Conservation (phyloP, 2,329 filamentous ascomycete genomes). For the Penicillium crustosum region DNA sequence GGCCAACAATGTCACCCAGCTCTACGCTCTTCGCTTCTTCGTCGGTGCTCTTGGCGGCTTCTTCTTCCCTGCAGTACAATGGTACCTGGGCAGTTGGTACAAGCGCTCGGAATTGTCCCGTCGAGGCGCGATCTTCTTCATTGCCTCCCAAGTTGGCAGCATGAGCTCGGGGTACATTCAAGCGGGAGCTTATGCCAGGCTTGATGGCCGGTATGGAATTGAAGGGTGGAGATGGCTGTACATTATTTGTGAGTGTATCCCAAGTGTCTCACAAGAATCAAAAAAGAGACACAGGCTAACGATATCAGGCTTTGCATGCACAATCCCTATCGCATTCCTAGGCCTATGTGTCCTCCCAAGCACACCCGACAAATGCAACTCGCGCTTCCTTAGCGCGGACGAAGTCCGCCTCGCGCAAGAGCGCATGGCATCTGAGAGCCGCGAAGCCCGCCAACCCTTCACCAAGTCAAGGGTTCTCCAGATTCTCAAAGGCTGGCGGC, state of each 20-base stretch:
- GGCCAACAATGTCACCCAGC: conserved; percentile 23
- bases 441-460: conserved; percentile 21
- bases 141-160: conserved; percentile 25
- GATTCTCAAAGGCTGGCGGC: conserved; percentile 20
- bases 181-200: conserved; percentile 21
- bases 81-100: conserved; percentile 27
- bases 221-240: conserved; percentile 23
- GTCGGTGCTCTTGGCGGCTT: conserved; percentile 35
- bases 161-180: conserved; percentile 28
- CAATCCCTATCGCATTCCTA: conserved; percentile 24
- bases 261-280: neutral
- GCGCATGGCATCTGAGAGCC: conserved; percentile 24
- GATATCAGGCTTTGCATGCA: conserved; percentile 21
- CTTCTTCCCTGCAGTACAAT: conserved; percentile 32
- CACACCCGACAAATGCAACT: conserved; percentile 24
- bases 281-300: neutral
- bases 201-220: conserved; percentile 19
- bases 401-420: conserved; percentile 22
- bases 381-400: conserved; percentile 16
- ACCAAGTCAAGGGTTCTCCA: conserved; percentile 12
- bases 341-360: conserved; percentile 23
- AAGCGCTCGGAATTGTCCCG: conserved; percentile 24
- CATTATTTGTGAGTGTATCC: conserved; percentile 17
- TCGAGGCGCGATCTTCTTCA: conserved; percentile 26
- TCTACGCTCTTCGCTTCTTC: conserved; percentile 37